Percentiles rank a stretch among this genome's conserved stretches.
Evolutionary conservation across 2,329 filamentous ascomycete genomes (phyloP).

Genomic region (Pseudopithomyces chartarum): DNA sequence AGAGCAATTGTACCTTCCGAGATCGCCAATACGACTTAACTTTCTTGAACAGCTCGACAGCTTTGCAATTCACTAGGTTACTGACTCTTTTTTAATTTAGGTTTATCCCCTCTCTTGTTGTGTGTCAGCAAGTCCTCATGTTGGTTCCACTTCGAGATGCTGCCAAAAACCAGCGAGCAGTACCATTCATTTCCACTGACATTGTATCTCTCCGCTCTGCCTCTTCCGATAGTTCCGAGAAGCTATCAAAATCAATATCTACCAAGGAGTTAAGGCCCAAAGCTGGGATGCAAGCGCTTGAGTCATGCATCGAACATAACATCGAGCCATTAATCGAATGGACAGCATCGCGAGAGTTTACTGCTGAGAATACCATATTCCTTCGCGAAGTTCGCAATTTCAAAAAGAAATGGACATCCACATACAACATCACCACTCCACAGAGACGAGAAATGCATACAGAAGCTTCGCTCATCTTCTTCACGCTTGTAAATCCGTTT

Average conservation of each 20-base stretch:
- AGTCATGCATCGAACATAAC: constrained; percentile 40
- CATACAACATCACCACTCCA: constrained; percentile 32
- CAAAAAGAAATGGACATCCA: constrained; percentile 38
- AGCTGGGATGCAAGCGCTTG: constrained; percentile 43
- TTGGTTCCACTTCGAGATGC: constrained; percentile 41
- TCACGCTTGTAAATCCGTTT: constrained; percentile 45
- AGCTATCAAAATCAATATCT: constrained; percentile 25
- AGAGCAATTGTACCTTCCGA: neutral
- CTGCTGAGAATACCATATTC: constrained; percentile 46
- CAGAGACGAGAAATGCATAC: constrained; percentile 44
- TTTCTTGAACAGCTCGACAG: neutral
- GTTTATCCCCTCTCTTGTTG: constrained; percentile 43
- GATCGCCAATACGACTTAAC: neutral
- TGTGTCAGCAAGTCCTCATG: constrained; percentile 45
- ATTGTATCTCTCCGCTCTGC: constrained; percentile 34
- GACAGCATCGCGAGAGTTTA: constrained; percentile 43
- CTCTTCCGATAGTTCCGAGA: constrained; percentile 25
- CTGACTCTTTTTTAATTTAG: constrained; percentile 19
- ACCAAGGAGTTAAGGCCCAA: constrained; percentile 40
- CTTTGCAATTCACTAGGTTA: constrained; percentile 1
- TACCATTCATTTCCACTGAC: constrained; percentile 26
- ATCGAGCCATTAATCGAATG: constrained; percentile 44
- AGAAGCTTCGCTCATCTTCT: constrained; percentile 45
- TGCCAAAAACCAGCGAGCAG: constrained; percentile 24
- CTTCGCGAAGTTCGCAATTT: constrained; percentile 46